phyloP scores from a whole-genome alignment of 257 asterid species.

The Ajuga chamaepitys region DNA sequence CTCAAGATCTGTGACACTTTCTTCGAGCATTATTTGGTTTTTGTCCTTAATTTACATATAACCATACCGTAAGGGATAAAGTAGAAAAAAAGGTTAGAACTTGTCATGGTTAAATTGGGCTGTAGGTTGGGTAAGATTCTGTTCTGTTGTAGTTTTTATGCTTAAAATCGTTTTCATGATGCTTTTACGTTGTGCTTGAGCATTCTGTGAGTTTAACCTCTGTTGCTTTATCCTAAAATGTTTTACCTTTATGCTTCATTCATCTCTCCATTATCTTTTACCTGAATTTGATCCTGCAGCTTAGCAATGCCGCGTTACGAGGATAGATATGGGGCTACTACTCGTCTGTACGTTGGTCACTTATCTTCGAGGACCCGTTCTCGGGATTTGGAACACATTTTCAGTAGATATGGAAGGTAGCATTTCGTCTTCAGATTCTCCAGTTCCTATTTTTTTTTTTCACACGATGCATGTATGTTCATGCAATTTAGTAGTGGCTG shows the following conservation, averaged over 20 bases:
- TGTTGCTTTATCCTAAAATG: background rate
- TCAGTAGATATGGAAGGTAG: constrained; percentile 95
- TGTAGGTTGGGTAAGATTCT: background rate
- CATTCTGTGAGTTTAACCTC: no score
- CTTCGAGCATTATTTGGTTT: background rate
- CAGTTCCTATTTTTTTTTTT: background rate
- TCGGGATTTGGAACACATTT: constrained; percentile 81
- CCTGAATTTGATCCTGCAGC: constrained; percentile 22
- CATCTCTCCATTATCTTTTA: background rate
- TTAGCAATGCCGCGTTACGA: constrained; percentile 80
- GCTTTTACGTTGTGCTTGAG: no score
- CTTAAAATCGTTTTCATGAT: no score
- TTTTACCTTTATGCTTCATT: background rate
- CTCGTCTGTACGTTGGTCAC: constrained; percentile 98
- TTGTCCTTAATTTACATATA: background rate
- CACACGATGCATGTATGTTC: background rate
- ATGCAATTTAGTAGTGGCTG: background rate
- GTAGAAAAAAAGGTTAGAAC: background rate
- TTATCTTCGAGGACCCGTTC: constrained; percentile 91
- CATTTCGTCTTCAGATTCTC: no score
- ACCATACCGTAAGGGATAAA: no score
- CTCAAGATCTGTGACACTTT: background rate
- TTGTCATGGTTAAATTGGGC: background rate
- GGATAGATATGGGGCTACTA: constrained; percentile 59
- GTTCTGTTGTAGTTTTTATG: no score